Evolutionary conservation across 805 yeast species (phyloP).

Genomic region (Jamesozyma lodderae): DNA sequence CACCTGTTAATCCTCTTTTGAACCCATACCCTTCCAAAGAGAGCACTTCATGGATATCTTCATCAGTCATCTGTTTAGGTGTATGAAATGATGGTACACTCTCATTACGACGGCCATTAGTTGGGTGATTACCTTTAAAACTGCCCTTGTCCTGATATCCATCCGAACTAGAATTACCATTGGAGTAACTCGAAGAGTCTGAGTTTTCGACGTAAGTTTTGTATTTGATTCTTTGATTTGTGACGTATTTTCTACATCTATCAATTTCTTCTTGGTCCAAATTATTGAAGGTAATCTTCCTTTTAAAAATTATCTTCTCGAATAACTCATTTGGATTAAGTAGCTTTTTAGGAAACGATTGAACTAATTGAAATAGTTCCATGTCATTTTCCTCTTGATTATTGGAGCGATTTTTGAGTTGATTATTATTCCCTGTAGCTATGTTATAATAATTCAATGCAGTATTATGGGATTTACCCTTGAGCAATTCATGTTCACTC

Average conservation of each 20-base stretch:
- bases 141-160: too few species aligned
- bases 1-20: constrained; percentile 38
- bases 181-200: not conserved
- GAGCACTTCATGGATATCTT: constrained; percentile 27
- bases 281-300: constrained; percentile 61
- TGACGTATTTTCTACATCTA: constrained; percentile 70
- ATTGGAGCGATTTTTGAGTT: not conserved
- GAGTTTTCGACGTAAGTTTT: constrained; percentile 19
- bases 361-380: constrained; percentile 77
- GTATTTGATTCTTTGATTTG: constrained; percentile 44
- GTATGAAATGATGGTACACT: not conserved
- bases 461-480: constrained; percentile 12
- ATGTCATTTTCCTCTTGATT: constrained; percentile 37
- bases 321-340: constrained; percentile 62
- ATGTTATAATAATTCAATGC: constrained; percentile 2
- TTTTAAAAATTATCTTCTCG: constrained; percentile 61
- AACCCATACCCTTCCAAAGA: constrained; percentile 38
- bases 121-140: too few species aligned
- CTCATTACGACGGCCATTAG: not conserved
- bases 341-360: constrained; percentile 65
- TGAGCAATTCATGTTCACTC: constrained; percentile 54
- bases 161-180: constrained; percentile 8
- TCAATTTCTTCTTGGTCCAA: constrained; percentile 75
- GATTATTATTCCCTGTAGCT: constrained; percentile 2
- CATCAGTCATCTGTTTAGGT: constrained; percentile 11